Conservation (phyloP, 2,329 filamentous ascomycete genomes). For the Apiospora pterosperma region DNA sequence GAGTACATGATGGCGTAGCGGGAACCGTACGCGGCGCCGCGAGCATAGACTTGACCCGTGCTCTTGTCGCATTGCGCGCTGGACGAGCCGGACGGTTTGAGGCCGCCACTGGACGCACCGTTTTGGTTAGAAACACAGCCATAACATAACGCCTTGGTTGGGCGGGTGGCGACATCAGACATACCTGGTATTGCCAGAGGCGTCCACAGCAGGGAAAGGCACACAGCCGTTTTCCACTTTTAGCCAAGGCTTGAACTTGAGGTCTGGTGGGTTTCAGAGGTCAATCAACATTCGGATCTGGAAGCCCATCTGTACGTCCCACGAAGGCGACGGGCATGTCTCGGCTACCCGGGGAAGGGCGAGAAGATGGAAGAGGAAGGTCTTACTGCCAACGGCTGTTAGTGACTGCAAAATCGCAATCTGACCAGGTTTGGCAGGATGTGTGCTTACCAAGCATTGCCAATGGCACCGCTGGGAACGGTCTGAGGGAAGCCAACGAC, state of each 20-base stretch:
- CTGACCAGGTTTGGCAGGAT: not conserved
- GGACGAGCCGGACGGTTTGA: constrained; percentile 21
- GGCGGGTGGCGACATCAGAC: not conserved
- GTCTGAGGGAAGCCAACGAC: constrained; percentile 52
- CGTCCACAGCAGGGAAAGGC: constrained; percentile 55
- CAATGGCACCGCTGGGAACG: constrained; percentile 42
- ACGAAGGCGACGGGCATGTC: not conserved
- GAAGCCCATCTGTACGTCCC: not conserved
- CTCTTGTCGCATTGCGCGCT: constrained; percentile 23
- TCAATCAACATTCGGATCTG: not conserved
- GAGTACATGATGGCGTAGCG: constrained; percentile 30
- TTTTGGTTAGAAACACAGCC: constrained; percentile 7
- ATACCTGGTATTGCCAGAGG: constrained; percentile 34
- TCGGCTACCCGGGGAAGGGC: not conserved
- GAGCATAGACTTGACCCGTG: constrained; percentile 32
- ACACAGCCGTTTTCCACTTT: constrained; percentile 54
- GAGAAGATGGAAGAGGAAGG: not conserved
- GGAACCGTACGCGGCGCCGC: constrained; percentile 22
- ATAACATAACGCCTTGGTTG: not conserved
- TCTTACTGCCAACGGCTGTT: not conserved
- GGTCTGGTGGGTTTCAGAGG: constrained; percentile 23
- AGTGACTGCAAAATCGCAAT: not conserved
- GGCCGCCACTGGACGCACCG: constrained; percentile 20
- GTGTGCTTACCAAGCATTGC: constrained; percentile 32
- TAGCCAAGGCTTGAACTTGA: constrained; percentile 52